Evolutionary conservation across 2,329 filamentous ascomycete genomes (phyloP).

Genomic region (Cordyceps tenuipes): DNA sequence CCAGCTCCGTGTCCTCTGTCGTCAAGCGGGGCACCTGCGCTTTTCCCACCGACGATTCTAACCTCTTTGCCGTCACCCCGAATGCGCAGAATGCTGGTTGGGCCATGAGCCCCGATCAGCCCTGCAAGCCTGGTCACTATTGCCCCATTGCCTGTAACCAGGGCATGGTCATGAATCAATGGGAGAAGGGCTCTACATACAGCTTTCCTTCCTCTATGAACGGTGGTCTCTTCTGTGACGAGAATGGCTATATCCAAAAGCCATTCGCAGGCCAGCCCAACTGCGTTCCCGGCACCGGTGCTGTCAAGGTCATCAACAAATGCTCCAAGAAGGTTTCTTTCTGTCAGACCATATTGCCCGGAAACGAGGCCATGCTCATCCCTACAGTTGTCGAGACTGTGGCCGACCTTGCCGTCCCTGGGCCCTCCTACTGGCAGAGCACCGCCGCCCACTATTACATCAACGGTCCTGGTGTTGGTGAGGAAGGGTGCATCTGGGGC

Average conservation of each 20-base stretch:
- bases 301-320: constrained; percentile 59
- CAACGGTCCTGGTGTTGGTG: constrained; percentile 61
- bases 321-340: constrained; percentile 55
- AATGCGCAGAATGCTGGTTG: constrained; percentile 60
- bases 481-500: constrained; percentile 65
- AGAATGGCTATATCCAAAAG: constrained; percentile 56
- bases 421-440: constrained; percentile 57
- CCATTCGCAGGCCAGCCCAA: constrained; percentile 60
- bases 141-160: constrained; percentile 71
- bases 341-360: constrained; percentile 72
- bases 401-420: constrained; percentile 62
- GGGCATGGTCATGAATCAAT: constrained; percentile 70
- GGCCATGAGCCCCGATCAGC: constrained; percentile 69
- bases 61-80: constrained; percentile 61
- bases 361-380: constrained; percentile 76
- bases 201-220: constrained; percentile 64
- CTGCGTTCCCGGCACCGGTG: constrained; percentile 60
- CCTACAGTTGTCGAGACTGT: constrained; percentile 56
- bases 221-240: constrained; percentile 65
- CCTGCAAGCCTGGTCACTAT: constrained; percentile 58
- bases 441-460: constrained; percentile 75
- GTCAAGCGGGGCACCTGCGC: constrained; percentile 51
- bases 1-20: constrained; percentile 22
- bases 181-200: constrained; percentile 65
- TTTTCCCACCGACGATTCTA: constrained; percentile 55